Evolutionary conservation across 495 filamentous ascomycete genomes (phyloP).

Genomic region (Podospora pseudocomata): DNA sequence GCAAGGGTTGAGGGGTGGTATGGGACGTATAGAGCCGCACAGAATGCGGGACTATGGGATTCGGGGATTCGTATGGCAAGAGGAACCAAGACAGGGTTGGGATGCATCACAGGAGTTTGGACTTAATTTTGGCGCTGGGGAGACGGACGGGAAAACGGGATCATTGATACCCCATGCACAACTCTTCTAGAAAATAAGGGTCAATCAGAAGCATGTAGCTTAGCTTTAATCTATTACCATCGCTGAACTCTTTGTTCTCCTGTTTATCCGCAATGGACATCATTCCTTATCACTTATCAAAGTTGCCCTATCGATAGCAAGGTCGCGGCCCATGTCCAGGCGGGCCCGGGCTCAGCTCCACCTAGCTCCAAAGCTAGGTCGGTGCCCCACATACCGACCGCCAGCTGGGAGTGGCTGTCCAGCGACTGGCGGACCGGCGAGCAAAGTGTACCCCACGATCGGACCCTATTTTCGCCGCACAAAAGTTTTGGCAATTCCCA

Average conservation of each 20-base stretch:
- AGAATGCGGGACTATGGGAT: not conserved
- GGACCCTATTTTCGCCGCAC: slow-evolving; percentile 40
- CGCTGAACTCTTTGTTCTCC: too few relatives aligned
- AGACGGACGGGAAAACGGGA: not conserved
- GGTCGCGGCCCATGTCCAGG: not conserved
- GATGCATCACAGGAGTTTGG: not conserved
- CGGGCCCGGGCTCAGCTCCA: not conserved
- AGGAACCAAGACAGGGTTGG: not conserved
- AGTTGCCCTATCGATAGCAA: not conserved
- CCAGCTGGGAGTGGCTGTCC: slow-evolving; percentile 1
- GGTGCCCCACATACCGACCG: not conserved
- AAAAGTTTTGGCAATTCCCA: slow-evolving; percentile 38
- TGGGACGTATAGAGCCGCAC: not conserved
- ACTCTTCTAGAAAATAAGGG: not conserved
- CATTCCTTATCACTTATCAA: not conserved
- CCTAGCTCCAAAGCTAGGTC: not conserved
- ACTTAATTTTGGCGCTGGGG: not conserved
- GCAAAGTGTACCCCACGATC: slow-evolving; percentile 27
- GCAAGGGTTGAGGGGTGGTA: slow-evolving; percentile 7
- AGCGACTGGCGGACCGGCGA: slow-evolving; percentile 14
- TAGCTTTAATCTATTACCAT: not conserved
- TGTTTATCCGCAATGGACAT: too few relatives aligned
- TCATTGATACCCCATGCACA: slow-evolving; percentile 12
- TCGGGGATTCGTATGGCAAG: not conserved
- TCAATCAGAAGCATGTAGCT: not conserved